Conservation (phyloP, 495 filamentous ascomycete species). For the Neurospora sp. region DNA sequence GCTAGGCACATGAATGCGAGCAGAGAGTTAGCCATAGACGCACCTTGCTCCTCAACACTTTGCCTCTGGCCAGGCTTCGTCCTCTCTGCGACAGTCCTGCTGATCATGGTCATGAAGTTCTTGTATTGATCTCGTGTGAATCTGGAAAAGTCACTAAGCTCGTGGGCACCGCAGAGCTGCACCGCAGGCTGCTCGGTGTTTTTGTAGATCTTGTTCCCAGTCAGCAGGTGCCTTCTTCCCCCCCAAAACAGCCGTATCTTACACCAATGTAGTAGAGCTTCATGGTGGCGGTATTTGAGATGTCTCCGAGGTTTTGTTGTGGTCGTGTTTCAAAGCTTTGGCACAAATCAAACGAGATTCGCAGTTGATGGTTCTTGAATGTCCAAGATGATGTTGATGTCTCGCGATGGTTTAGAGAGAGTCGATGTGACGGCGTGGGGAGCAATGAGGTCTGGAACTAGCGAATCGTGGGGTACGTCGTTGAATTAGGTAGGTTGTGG, state of each 20-base stretch:
- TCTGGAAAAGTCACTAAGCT: constrained; percentile 69
- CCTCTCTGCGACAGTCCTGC: constrained; percentile 65
- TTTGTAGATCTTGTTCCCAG: constrained; percentile 14
- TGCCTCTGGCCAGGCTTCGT: constrained; percentile 81
- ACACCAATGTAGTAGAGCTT: constrained; percentile 58
- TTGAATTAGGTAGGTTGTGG: not conserved
- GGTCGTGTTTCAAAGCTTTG: not conserved
- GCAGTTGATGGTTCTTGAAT: not conserved
- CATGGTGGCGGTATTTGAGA: constrained; percentile 46
- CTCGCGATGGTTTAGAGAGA: not conserved
- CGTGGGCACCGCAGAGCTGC: constrained; percentile 71
- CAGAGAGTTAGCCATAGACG: constrained; percentile 3
- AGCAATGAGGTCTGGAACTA: not conserved
- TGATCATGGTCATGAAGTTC: constrained; percentile 62
- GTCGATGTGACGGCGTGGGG: not conserved
- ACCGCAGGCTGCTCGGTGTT: constrained; percentile 54
- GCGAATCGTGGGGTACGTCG: not conserved
- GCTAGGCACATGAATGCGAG: not conserved
- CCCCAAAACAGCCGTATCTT: not conserved
- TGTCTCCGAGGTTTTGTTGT: not conserved
- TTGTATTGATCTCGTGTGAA: constrained; percentile 62
- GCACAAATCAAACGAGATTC: not conserved
- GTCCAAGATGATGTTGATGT: not conserved
- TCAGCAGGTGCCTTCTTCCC: constrained; percentile 3
- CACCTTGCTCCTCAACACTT: constrained; percentile 82